Evolutionary conservation across 176 grass and related monocot species (phyloP).

Genomic region (Oryza meridionalis): DNA sequence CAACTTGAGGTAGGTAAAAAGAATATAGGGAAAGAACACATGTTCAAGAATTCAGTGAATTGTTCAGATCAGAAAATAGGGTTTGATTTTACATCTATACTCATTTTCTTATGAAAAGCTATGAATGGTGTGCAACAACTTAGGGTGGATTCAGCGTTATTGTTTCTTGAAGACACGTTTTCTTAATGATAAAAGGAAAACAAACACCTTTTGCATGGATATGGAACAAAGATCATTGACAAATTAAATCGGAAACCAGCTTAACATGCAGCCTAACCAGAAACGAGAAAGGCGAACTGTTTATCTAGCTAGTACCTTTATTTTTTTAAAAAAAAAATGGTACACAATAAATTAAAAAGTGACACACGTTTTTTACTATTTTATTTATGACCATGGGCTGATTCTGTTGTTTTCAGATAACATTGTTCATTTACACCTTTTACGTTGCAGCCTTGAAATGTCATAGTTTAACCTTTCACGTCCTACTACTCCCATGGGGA

Average conservation of each 20-base stretch:
- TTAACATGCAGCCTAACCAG: not conserved
- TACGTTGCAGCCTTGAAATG: not conserved
- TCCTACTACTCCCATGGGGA: not conserved
- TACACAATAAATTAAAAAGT: not conserved
- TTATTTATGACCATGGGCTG: not conserved
- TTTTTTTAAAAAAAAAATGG: not conserved
- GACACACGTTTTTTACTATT: not conserved
- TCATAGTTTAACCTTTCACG: not conserved
- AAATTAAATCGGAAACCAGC: not conserved
- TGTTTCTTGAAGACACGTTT: not conserved
- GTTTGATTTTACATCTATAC: not conserved
- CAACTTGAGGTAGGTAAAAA: constrained; percentile 76
- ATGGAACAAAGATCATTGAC: not conserved
- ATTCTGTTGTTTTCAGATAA: not conserved
- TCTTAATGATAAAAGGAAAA: not conserved
- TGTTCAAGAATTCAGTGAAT: constrained; percentile 28
- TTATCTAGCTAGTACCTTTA: not conserved
- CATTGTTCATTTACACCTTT: not conserved
- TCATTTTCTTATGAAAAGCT: not conserved
- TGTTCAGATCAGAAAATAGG: not conserved
- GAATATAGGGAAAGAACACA: not conserved
- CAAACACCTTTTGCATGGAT: not conserved
- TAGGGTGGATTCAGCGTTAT: not conserved
- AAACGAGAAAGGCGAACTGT: not conserved
- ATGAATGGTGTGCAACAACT: constrained; percentile 2